phyloP scores from a whole-genome alignment of 2,329 filamentous ascomycete species.

The Calcarisporium arbuscula region DNA sequence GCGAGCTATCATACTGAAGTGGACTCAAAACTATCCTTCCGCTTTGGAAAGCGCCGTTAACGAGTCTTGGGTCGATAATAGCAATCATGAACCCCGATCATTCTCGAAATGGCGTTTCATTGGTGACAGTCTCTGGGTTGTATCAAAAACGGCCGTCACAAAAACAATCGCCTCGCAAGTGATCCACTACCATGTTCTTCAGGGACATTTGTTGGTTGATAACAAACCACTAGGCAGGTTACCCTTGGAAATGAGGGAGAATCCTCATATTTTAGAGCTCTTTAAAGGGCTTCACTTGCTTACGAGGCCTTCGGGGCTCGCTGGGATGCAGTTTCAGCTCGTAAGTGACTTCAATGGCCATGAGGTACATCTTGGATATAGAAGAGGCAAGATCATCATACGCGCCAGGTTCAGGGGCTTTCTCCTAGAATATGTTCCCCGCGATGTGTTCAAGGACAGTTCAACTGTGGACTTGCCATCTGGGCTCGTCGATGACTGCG shows the following conservation, averaged over 20 bases:
- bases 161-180: conserved; percentile 13
- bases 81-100: no score
- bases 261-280: conserved; percentile 34
- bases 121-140: no score
- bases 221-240: conserved; percentile 35
- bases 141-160: no score
- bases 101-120: no score
- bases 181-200: conserved; percentile 26
- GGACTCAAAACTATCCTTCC: not conserved
- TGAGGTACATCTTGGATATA: conserved; percentile 34
- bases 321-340: conserved; percentile 46
- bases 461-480: conserved; percentile 41
- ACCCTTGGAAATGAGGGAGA: conserved; percentile 43
- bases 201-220: conserved; percentile 30
- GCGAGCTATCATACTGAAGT: conserved; percentile 4
- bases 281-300: conserved; percentile 48
- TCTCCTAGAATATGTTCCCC: conserved; percentile 28
- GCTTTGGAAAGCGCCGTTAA: conserved; percentile 7
- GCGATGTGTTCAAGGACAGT: conserved; percentile 18
- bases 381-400: not conserved
- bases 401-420: conserved; percentile 17
- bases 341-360: conserved; percentile 14
- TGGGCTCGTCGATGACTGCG: conserved; percentile 42
- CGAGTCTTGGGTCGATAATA: conserved; percentile 10
- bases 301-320: conserved; percentile 43